These are phyloP conservation scores for Botrytis cinerea DNA, from an alignment of 2,329 filamentous ascomycete genomes.

Conservation along the genomic window DNA sequence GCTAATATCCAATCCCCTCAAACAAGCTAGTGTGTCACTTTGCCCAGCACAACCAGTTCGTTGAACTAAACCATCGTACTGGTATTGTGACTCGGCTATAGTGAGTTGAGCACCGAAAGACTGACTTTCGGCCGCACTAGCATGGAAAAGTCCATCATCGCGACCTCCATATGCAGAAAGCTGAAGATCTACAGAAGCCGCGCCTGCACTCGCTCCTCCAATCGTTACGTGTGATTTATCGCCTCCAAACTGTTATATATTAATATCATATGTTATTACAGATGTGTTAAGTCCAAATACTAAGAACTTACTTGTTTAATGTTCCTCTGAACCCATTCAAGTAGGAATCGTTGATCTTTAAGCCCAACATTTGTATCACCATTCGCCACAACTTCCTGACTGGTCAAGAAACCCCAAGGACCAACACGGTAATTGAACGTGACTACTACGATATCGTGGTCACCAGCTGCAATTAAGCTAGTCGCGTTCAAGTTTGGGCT, in stretches of 20 bases:
- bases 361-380: conserved; percentile 68
- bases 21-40: conserved; percentile 47
- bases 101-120: conserved; percentile 54
- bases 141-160: conserved; percentile 53
- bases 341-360: conserved; percentile 66
- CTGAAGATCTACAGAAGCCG: conserved; percentile 63
- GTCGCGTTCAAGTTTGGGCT: conserved; percentile 59
- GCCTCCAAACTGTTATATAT: conserved; percentile 60
- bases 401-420: conserved; percentile 69
- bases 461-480: conserved; percentile 60
- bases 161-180: conserved; percentile 57
- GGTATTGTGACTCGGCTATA: conserved; percentile 51
- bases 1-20: conserved; percentile 47
- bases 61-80: conserved; percentile 52
- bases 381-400: conserved; percentile 51
- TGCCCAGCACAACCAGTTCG: conserved; percentile 47
- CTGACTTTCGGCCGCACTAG: conserved; percentile 52
- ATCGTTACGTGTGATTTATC: conserved; percentile 67
- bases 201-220: conserved; percentile 69
- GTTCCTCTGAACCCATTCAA: conserved; percentile 69
- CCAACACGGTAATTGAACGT: conserved; percentile 78
- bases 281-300: not conserved
- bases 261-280: conserved; percentile 14
- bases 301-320: conserved; percentile 49
- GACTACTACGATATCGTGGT: conserved; percentile 65